Evolutionary conservation across 805 yeast genomes (phyloP), one percentile per base, ranked within the genome.

Genomic region (Cyberlindnera meyerae): DNA sequence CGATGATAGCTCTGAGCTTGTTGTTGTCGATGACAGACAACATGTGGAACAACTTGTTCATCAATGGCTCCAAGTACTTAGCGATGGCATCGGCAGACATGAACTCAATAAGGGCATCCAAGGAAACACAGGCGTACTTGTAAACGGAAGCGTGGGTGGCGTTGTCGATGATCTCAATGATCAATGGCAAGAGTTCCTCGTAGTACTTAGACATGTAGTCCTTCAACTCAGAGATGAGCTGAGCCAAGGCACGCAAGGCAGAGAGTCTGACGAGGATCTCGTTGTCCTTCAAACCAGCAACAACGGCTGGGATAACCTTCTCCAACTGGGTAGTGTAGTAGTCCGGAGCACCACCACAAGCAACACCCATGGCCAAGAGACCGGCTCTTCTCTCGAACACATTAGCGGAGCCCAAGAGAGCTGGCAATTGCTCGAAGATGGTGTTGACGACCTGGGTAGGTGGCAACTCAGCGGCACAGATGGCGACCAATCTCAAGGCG

Each of bases 291-390:
- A 93, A 71, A 48, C 96, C 96, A 34, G 71, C 63, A 36, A 84
- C 71, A 32, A 90, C 64, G 40, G 79, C 73, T 34, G 87, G 86
- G 36, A 88, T 72, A 44, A 93, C 65, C 54, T 79, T 79, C 42
- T 75, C 73, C 43, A 89, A 64, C 57, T 88, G 90, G 32, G 82
- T 71, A 31, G 88, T 74, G 52, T 84, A 73, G 61, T 72, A 90
- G 57, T 93, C 99, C 44, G 97, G 97, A 28, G 97, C 90, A 58
- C 97, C 98, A 45, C 83, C 75, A 31, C 84, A 84, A 35, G 90
- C 78, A 39, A 78, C 85, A 51, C 94, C 87, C 45, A 93, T 66
- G 24, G 95, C 75, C 51, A 86, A 68, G 35, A 88, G 70, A 37
- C 83, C 93, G 42, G 94, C 96, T 66, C 96, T 79, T 68, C 94